A percentile compares a stretch with the other conserved stretches of the same genome.
phyloP scores from a whole-genome alignment of 2,329 filamentous ascomycete genomes.

The Gliomastix tumulicola region DNA sequence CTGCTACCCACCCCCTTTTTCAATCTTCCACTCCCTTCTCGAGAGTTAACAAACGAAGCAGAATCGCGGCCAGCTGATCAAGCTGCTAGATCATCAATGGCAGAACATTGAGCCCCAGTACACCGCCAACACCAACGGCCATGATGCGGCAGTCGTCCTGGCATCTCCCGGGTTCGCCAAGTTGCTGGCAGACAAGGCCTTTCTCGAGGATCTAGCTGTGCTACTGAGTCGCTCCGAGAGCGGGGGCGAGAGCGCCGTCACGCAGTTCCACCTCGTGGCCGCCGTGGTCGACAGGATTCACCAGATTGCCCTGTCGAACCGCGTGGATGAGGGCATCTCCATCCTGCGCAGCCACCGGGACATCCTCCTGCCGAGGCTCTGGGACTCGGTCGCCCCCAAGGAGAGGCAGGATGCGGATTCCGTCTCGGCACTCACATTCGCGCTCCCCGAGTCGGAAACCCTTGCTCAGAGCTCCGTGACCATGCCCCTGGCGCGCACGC shows the following conservation, averaged over 20 bases:
- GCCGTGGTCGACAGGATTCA: slow-evolving; percentile 55
- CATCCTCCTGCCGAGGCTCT: slow-evolving; percentile 37
- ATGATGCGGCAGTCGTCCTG: slow-evolving; percentile 40
- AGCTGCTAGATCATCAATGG: too few species aligned
- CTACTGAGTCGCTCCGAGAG: not conserved
- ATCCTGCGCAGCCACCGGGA: slow-evolving; percentile 36
- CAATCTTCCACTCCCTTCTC: too few species aligned
- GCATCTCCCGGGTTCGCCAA: slow-evolving; percentile 39
- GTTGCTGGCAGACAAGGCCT: slow-evolving; percentile 35
- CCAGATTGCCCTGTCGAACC: too few species aligned
- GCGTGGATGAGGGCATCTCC: slow-evolving; percentile 45
- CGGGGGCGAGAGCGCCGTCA: not conserved
- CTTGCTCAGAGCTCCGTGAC: slow-evolving; percentile 26
- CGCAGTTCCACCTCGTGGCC: slow-evolving; percentile 37
- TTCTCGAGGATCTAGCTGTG: slow-evolving; percentile 30
- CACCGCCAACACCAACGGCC: slow-evolving; percentile 17
- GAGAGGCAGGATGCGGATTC: slow-evolving; percentile 21
- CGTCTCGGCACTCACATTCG: slow-evolving; percentile 33
- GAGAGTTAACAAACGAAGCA: too few species aligned
- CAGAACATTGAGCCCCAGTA: too few species aligned
- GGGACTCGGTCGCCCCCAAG: slow-evolving; percentile 21
- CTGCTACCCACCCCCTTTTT: too few species aligned
- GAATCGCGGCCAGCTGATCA: too few species aligned
- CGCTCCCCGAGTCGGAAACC: slow-evolving; percentile 22
- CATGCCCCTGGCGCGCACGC: slow-evolving; percentile 68